Base-by-base conservation (phyloP, 768 basidiomycete species). In the Tulasnella sp. region DNA sequence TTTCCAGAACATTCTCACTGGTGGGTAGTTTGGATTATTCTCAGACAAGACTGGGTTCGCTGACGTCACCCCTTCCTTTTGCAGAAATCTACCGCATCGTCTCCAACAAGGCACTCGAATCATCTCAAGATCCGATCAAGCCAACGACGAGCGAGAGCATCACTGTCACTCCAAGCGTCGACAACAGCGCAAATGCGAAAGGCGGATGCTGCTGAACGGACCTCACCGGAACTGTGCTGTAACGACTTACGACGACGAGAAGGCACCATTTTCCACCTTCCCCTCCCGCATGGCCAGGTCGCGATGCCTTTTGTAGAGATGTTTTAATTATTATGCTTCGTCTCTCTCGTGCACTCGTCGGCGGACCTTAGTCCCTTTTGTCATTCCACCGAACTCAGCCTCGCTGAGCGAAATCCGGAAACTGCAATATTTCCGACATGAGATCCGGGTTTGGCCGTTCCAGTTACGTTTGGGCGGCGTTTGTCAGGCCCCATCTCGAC, bases 71-170 rank as follows among this genome's bases (percentile, higher is more conserved):
- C 18, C 44, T 75, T 31, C 37, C 41, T 79, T 75, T 37, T 58
- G 72, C 84, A 98, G 98, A 99, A 83, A 98, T 99, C 86, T 98
- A 98, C 90, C 94, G 93, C 85, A 96, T 98, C 85, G 96, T 96
- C 50, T 98, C 97, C 77, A 94, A 92, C 90, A 98, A 97, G 87
- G 91, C 95, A 73, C 92, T 99, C 80, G 97, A 99, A 85, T 92
- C 93, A 83, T 93, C 89, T 85, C 86, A 92, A 85, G 87, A 94
- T 87, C 81, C 50, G 31, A 88, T 93, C 86, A 90, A 92, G 90
- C 89, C 94, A 86, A 87, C 95, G 84, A 88, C 89, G 28, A 95
- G 94, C 80, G 93, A 95, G 85, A 95, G 93, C 79, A 93, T 99
- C 87, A 93, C 90, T 46, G 94, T 99, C 81, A 91, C 91, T 54